Percentiles rank a stretch among this genome's conserved stretches.
phyloP scores from a whole-genome alignment of 768 basidiomycete species.

The Suillus paluster region DNA sequence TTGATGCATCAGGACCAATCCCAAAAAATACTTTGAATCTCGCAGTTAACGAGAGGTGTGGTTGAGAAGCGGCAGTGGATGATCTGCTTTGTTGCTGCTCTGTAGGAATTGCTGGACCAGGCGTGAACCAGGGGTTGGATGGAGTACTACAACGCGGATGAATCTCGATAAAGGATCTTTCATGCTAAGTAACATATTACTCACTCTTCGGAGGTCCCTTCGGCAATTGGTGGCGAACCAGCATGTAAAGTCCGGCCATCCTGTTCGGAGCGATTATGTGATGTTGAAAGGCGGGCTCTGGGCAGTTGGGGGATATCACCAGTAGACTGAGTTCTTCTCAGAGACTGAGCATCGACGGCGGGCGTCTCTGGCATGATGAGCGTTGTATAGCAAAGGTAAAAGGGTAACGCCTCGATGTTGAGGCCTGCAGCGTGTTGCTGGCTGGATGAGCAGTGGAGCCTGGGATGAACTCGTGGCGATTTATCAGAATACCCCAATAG shows the following conservation, averaged over 20 bases:
- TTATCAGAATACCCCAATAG: background rate
- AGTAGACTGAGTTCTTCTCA: conserved; percentile 40
- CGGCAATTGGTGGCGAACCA: background rate
- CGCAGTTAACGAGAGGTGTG: conserved; percentile 22
- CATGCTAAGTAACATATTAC: background rate
- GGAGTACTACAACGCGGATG: background rate
- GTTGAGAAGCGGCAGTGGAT: background rate
- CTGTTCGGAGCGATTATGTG: conserved; percentile 31
- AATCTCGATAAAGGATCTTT: background rate
- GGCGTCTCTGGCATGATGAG: conserved; percentile 32
- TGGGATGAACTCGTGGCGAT: conserved; percentile 13
- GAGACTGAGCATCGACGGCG: conserved; percentile 35
- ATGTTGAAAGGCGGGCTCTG: conserved; percentile 33
- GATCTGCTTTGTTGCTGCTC: conserved; percentile 3
- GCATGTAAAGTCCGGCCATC: conserved; percentile 22
- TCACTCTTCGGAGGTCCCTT: conserved; percentile 9
- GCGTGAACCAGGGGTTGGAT: background rate
- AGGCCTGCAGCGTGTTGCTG: conserved; percentile 34
- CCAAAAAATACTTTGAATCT: conserved; percentile 50
- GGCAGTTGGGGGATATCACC: conserved; percentile 36
- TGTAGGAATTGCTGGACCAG: background rate
- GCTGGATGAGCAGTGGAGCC: conserved; percentile 14
- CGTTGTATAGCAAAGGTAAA: conserved; percentile 21
- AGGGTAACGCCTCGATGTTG: conserved; percentile 24
- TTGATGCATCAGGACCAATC: conserved; percentile 54